phyloP scores from a whole-genome alignment of 768 basidiomycete species.

The Russula griseocarnosa region DNA sequence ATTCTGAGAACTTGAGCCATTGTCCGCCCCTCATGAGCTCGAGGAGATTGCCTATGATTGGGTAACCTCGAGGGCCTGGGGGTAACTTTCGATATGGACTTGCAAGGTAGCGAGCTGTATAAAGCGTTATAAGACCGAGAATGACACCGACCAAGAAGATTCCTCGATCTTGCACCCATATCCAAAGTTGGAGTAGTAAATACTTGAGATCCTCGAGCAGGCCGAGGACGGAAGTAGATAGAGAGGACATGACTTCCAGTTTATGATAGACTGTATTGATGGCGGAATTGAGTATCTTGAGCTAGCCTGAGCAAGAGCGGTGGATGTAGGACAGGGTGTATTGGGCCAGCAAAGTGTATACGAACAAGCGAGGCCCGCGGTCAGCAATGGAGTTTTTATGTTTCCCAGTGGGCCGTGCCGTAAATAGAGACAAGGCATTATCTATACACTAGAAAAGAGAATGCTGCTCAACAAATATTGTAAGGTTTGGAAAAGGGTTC shows the following conservation, averaged over 20 bases:
- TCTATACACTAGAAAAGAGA: no score
- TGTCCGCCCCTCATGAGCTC: background rate
- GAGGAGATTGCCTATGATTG: background rate
- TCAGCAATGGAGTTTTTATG: no score
- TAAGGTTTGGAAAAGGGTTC: no score
- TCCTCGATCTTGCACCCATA: background rate
- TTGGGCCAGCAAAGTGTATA: no score
- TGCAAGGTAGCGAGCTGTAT: background rate
- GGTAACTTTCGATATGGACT: background rate
- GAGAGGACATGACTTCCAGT: background rate
- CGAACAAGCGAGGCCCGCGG: no score
- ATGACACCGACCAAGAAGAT: background rate
- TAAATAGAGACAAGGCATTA: no score
- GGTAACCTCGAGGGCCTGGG: background rate
- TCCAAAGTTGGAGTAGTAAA: background rate
- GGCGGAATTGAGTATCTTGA: no score
- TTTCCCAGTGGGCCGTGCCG: no score
- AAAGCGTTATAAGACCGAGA: background rate
- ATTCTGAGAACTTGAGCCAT: slow-evolving; percentile 1
- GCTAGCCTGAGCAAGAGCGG: no score
- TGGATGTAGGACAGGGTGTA: no score
- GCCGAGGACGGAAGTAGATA: background rate
- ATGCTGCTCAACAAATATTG: no score
- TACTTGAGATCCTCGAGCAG: background rate
- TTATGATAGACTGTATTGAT: no score